Evolutionary conservation across 2,329 filamentous ascomycete species (phyloP), one percentile per base, ranked within the genome.

Genomic region (Sporothrix brasiliensis): DNA sequence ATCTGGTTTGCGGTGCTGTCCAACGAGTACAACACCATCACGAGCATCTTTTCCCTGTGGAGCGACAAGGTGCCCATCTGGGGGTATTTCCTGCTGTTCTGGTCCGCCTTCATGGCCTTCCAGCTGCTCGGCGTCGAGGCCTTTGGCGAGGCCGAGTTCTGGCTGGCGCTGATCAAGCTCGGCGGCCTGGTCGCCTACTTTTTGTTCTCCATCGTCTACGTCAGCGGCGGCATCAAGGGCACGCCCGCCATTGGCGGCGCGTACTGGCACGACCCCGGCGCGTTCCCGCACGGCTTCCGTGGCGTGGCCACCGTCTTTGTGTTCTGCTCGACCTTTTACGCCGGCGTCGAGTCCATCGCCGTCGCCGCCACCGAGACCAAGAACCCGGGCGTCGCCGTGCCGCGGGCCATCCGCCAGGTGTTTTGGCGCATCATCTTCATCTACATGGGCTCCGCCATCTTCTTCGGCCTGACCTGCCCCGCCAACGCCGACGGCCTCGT

Each of bases 71-170:
- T 84, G 58, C 91, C 84, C 70, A 80, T 85, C 76, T 92, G 82
- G 90, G 90, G 83, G 72, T 93, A 84, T 76, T 92, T 93, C 71
- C 81, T 90, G 41, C 85, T 93, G n/a, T 88, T 93, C 74, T 93
- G 91, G 82, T 79, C 78, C n/a, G 80, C 88, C 0, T 91, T 93
- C 73, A 82, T 89, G 0, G 83, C 80, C 0, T 88, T 93, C 71
- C 91, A 93, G 75, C 83, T 93, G 47, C 81, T 93, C 1, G 90
- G 90, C 1, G 89, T 93, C 1, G 87, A 89, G 74, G 87, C 89
- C 3, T 94, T 93, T 77, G 91, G 91, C 16, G 91, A 94, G 77
- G 88, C 90, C 11, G 92, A 94, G 76, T 93, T 93, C 76, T 93
- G 91, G 90, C 86, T 93, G 70, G 89, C 91, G 0, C 83, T 90